Evolutionary conservation across 106 monocot species (phyloP), one percentile per base, ranked within the genome.

Genomic region (Dendrobium officinale): DNA sequence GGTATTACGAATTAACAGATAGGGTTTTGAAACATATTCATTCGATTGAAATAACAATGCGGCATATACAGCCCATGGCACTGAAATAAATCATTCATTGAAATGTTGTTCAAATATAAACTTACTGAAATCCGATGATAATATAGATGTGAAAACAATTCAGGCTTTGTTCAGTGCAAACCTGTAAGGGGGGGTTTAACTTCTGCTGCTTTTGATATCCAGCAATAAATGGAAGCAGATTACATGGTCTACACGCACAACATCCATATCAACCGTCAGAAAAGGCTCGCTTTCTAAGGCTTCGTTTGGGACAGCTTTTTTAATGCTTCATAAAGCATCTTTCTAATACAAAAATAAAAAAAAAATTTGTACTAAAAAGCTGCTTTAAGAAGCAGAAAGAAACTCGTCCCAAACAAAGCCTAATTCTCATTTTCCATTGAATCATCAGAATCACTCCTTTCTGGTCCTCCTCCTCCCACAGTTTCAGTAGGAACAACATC

Each of bases 401-500:
- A 31, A 31, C 1, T 31, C 31, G 31, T 31, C 31, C 31, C 31
- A 31, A 31, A 1, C 31, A 31, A 31, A 31, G 31, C 8, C 67
- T 67, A 67, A 67, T 67, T 67, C 67, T 87, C 81, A 55, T 80
- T 77, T 42, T 87, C 87, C 77, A 87, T 19, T n/a, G 93, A 92
- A 77, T 95, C 94, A 40, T 90, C 94, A 18, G 94, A 87, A 76
- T 95, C 94, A 44, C 84, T 92, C 22, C 88, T 90, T 72, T 88
- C 94, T 4, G 85, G 83, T 84, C 92, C 95, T 43, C 84, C 92
- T 59, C 86, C 79, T 41, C 56, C 64, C 16, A 80, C 78, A 37
- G 73, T 83, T 55, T 82, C 84, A 42, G 75, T 83, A 4, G 86
- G 86, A 55, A 84, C 80, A 67, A 64, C 82, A 67, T 83, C 77